These are phyloP conservation scores for Trametes versicolor DNA, from an alignment of 1,284 basidiomycete genomes.

Conservation along the genomic window DNA sequence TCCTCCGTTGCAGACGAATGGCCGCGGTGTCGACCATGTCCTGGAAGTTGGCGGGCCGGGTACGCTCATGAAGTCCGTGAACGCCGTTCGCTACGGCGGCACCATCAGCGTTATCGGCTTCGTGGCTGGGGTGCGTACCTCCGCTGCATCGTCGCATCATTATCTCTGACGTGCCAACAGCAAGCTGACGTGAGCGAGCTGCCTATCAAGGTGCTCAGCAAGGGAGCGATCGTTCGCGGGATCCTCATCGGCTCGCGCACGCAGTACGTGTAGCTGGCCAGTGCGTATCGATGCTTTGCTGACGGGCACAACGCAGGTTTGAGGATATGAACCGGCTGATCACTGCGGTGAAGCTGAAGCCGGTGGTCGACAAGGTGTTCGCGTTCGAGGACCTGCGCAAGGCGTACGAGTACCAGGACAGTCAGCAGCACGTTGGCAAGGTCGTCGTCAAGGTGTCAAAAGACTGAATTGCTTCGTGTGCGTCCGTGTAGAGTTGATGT, in stretches of 20 bases:
- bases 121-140: constrained; percentile 41
- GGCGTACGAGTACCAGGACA: constrained; percentile 50
- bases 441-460: constrained; percentile 46
- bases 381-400: constrained; percentile 48
- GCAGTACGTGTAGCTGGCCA: not conserved
- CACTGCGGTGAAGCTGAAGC: constrained; percentile 45
- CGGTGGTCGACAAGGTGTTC: constrained; percentile 54
- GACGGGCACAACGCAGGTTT: constrained; percentile 36
- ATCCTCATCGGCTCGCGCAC: constrained; percentile 16
- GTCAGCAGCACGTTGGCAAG: constrained; percentile 49
- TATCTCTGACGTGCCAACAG: not conserved
- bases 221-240: constrained; percentile 6
- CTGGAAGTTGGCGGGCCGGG: constrained; percentile 54
- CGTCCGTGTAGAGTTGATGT: too few species aligned
- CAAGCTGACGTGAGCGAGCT: constrained; percentile 15
- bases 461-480: constrained; percentile 18
- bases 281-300: not conserved
- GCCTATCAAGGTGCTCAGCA: constrained; percentile 4
- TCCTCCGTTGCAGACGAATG: constrained; percentile 39
- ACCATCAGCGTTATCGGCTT: constrained; percentile 52
- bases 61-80: constrained; percentile 51
- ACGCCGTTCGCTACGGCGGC: constrained; percentile 48
- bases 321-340: constrained; percentile 51
- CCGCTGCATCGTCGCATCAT: too few species aligned
- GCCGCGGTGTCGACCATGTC: constrained; percentile 54